A percentile compares a stretch with the other conserved stretches of the same genome.
phyloP scores from a whole-genome alignment of 352 stramenopile species.

The Phytopythium oedochilum region DNA sequence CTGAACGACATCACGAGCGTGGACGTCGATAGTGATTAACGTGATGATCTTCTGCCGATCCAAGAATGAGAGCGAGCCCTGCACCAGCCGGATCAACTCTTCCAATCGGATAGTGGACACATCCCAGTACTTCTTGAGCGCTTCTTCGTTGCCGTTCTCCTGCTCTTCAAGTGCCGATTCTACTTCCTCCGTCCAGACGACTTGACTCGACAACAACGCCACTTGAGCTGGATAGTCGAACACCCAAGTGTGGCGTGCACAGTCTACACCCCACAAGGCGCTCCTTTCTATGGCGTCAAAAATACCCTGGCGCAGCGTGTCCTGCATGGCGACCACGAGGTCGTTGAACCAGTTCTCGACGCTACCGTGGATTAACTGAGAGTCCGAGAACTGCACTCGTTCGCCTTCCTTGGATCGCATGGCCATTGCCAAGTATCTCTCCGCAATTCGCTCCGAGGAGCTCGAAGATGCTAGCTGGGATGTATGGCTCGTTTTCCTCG shows the following conservation, averaged over 20 bases:
- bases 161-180: slow-evolving; percentile 91
- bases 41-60: slow-evolving; percentile 94
- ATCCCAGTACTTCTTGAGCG: slow-evolving; percentile 93
- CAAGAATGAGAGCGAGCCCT: slow-evolving; percentile 62
- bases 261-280: slow-evolving; percentile 89
- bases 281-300: slow-evolving; percentile 91
- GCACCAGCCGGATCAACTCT: slow-evolving; percentile 92
- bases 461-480: slow-evolving; percentile 2
- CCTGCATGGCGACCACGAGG: slow-evolving; percentile 92
- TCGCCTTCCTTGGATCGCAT: slow-evolving; percentile 97
- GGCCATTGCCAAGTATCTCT: slow-evolving; percentile 73
- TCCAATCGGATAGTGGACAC: slow-evolving; percentile 89
- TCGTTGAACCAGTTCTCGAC: slow-evolving; percentile 94
- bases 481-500: background rate
- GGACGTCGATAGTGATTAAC: slow-evolving; percentile 97
- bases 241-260: slow-evolving; percentile 81
- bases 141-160: slow-evolving; percentile 93
- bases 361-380: slow-evolving; percentile 77
- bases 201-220: slow-evolving; percentile 87
- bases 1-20: slow-evolving; percentile 94
- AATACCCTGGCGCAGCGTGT: slow-evolving; percentile 79
- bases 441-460: slow-evolving; percentile 15
- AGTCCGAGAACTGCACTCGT: slow-evolving; percentile 79
- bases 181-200: slow-evolving; percentile 93
- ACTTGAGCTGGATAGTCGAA: slow-evolving; percentile 88